Evolutionary conservation across 768 basidiomycete genomes (phyloP).

Genomic region (Symmetrospora coprosmae): DNA sequence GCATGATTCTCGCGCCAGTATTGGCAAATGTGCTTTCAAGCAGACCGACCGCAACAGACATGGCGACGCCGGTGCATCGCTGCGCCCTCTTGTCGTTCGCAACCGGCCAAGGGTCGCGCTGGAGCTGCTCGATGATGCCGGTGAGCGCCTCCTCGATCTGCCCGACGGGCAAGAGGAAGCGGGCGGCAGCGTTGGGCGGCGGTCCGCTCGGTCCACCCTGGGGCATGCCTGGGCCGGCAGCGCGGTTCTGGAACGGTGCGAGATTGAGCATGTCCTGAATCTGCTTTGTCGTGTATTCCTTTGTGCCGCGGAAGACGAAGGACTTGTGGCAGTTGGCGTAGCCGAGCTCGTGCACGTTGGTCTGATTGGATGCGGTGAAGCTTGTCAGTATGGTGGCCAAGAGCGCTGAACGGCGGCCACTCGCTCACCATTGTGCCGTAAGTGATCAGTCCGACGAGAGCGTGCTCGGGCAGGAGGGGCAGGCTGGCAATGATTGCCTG

Average conservation of each 20-base stretch:
- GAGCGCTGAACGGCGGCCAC: neutral
- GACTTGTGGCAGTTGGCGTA: constrained; percentile 93
- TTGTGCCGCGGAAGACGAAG: constrained; percentile 95
- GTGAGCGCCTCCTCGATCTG: constrained; percentile 95
- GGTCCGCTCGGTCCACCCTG: constrained; percentile 64
- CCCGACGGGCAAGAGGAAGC: constrained; percentile 79
- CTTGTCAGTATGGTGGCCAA: neutral
- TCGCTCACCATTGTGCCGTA: constrained; percentile 91
- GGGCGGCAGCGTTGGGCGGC: constrained; percentile 58
- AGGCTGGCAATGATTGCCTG: constrained; percentile 91
- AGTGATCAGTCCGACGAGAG: constrained; percentile 88
- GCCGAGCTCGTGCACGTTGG: constrained; percentile 96
- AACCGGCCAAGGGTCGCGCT: constrained; percentile 93
- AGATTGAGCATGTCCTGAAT: constrained; percentile 97
- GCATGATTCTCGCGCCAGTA: constrained; percentile 88
- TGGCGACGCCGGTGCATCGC: constrained; percentile 85
- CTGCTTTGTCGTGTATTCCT: constrained; percentile 89
- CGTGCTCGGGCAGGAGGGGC: constrained; percentile 79
- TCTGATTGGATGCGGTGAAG: constrained; percentile 41
- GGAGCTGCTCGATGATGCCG: constrained; percentile 70
- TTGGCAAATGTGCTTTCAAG: constrained; percentile 90
- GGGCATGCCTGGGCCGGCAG: constrained; percentile 40
- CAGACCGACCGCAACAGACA: constrained; percentile 82
- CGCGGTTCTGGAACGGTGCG: constrained; percentile 51
- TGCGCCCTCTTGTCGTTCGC: constrained; percentile 83